Percentiles rank a stretch among this genome's conserved stretches.
Conservation (phyloP, 805 yeast genomes). For the Dipodascus geniculatus region DNA sequence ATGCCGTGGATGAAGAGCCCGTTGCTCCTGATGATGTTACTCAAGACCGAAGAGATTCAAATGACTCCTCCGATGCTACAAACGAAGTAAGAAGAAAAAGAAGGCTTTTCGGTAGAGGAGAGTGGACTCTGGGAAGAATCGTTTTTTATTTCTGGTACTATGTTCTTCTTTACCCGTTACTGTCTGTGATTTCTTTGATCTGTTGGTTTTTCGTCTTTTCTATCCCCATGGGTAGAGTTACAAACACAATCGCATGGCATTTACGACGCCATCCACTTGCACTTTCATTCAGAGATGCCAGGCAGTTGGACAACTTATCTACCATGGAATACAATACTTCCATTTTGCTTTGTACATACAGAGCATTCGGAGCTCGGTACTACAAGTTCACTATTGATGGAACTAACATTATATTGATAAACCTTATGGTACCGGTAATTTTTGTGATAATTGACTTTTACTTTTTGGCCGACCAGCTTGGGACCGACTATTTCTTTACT, state of each 20-base stretch:
- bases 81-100: slow-evolving; percentile 9
- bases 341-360: slow-evolving; percentile 76
- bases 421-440: slow-evolving; percentile 63
- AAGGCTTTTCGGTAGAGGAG: slow-evolving; percentile 82
- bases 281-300: slow-evolving; percentile 50
- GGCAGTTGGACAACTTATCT: slow-evolving; percentile 13
- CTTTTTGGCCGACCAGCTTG: slow-evolving; percentile 39
- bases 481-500: slow-evolving; percentile 35
- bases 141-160: slow-evolving; percentile 65
- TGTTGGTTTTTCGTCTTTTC: slow-evolving; percentile 83
- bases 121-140: slow-evolving; percentile 79
- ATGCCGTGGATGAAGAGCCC: background rate
- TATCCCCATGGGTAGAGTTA: slow-evolving; percentile 85
- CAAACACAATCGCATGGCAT: slow-evolving; percentile 57
- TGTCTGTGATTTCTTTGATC: slow-evolving; percentile 38
- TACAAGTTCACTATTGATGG: slow-evolving; percentile 96
- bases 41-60: background rate
- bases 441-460: slow-evolving; percentile 76
- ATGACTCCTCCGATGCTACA: slow-evolving; percentile 8
- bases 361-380: slow-evolving; percentile 86
- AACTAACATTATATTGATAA: slow-evolving; percentile 84
- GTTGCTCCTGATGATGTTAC: background rate
- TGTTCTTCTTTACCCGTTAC: slow-evolving; percentile 54
- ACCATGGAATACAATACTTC: slow-evolving; percentile 29
- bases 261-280: slow-evolving; percentile 86